Conservation (phyloP, 78 protist species). For the Dictyostelium firmibasis region DNA sequence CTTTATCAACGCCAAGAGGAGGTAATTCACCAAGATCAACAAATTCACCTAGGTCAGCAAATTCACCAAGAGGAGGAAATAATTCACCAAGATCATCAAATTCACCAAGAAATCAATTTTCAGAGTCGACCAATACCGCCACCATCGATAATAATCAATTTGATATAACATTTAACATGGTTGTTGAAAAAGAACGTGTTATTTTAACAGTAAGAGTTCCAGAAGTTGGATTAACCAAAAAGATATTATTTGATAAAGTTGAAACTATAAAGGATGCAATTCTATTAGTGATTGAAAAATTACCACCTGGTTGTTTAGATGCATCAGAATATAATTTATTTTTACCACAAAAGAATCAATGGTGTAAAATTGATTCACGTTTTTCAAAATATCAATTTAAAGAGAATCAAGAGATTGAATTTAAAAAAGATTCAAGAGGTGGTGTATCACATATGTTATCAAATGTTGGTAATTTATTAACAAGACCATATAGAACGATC, state of each 20-base stretch:
- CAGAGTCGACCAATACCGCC: background rate
- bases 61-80: background rate
- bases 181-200: slow-evolving; percentile 21
- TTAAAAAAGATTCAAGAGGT: slow-evolving; percentile 65
- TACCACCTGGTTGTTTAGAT: slow-evolving; percentile 67
- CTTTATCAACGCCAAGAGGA: background rate
- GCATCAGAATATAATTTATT: slow-evolving; percentile 28
- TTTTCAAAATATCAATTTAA: slow-evolving; percentile 54
- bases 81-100: background rate
- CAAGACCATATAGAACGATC: slow-evolving; percentile 36
- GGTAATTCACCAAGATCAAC: background rate
- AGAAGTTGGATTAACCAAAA: slow-evolving; percentile 51
- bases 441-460: slow-evolving; percentile 30
- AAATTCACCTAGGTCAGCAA: background rate
- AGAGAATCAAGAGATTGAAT: slow-evolving; percentile 77
- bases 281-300: slow-evolving; percentile 30
- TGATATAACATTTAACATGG: background rate
- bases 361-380: slow-evolving; percentile 57
- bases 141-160: background rate
- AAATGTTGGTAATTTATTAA: slow-evolving; percentile 12
- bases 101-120: background rate
- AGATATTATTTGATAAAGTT: slow-evolving; percentile 66
- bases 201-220: slow-evolving; percentile 58
- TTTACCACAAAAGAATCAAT: slow-evolving; percentile 53
- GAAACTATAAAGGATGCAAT: slow-evolving; percentile 64